Evolutionary conservation across 768 basidiomycete species (phyloP).

Genomic region (Rhodocollybia butyracea): DNA sequence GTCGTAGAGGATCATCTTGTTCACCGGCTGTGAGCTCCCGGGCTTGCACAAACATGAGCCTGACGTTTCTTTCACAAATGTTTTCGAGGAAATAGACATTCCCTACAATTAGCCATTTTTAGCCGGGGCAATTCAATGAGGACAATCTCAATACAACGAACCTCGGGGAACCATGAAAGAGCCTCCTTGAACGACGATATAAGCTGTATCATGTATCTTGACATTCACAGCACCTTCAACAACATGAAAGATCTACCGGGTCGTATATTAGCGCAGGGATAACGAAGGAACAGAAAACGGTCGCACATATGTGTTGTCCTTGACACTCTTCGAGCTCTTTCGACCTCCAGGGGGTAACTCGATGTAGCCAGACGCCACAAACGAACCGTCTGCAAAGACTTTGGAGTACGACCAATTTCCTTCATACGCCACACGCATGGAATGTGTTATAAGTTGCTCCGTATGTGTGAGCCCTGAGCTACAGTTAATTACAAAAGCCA

Average conservation of each 20-base stretch:
- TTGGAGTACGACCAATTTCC: slow-evolving; percentile 66
- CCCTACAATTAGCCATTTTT: slow-evolving; percentile 30
- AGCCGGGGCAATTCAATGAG: neutral
- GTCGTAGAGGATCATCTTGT: slow-evolving; percentile 12
- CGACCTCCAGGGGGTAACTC: slow-evolving; percentile 51
- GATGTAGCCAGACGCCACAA: slow-evolving; percentile 69
- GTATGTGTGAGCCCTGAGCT: slow-evolving; percentile 59
- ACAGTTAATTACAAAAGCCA: neutral
- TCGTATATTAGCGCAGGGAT: slow-evolving; percentile 17
- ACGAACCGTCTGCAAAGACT: slow-evolving; percentile 70
- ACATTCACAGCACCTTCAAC: slow-evolving; percentile 88
- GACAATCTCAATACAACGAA: slow-evolving; percentile 25
- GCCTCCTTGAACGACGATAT: slow-evolving; percentile 77
- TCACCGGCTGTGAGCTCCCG: slow-evolving; percentile 41
- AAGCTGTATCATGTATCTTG: slow-evolving; percentile 74
- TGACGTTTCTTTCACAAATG: slow-evolving; percentile 53
- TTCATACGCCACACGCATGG: slow-evolving; percentile 44
- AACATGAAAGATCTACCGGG: slow-evolving; percentile 55
- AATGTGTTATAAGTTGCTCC: slow-evolving; percentile 41
- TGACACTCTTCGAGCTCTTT: slow-evolving; percentile 68
- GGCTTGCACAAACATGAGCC: slow-evolving; percentile 69
- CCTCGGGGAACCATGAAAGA: slow-evolving; percentile 92
- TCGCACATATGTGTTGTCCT: slow-evolving; percentile 91
- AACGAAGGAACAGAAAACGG: neutral
- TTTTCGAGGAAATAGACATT: slow-evolving; percentile 71